phyloP scores from a whole-genome alignment of 2,329 filamentous ascomycete genomes.

The Colletotrichum musae region DNA sequence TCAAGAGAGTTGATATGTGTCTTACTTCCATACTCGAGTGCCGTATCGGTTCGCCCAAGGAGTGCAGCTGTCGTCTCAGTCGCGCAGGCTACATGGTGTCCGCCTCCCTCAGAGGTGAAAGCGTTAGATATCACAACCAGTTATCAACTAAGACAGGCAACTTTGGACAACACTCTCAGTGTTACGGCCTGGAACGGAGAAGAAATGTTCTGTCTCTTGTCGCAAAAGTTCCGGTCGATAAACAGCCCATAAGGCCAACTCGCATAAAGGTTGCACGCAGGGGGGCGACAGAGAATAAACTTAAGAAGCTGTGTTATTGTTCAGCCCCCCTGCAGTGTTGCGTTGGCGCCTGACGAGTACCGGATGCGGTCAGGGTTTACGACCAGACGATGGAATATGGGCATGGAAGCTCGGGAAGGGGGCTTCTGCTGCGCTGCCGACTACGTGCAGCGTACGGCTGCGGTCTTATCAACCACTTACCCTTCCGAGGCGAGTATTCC shows the following conservation, averaged over 20 bases:
- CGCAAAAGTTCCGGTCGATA: conserved; percentile 10
- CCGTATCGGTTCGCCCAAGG: too few relatives aligned
- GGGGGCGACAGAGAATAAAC: background rate
- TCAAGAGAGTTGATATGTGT: too few relatives aligned
- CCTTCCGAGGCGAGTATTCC: conserved; percentile 8
- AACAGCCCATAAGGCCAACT: conserved; percentile 9
- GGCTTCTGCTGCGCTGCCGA: background rate
- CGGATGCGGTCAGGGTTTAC: conserved; percentile 1
- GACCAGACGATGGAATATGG: background rate
- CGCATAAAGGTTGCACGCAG: background rate
- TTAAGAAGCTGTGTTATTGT: background rate
- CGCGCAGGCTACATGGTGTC: too few relatives aligned
- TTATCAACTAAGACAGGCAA: too few relatives aligned
- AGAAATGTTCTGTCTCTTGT: conserved; percentile 9
- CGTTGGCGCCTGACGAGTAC: conserved; percentile 16
- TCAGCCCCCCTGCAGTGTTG: conserved; percentile 19
- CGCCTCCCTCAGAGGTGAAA: too few relatives aligned
- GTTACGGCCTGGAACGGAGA: background rate
- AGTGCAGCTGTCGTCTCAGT: too few relatives aligned
- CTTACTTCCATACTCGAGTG: too few relatives aligned
- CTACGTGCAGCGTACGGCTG: background rate
- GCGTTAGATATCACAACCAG: too few relatives aligned
- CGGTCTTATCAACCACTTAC: background rate
- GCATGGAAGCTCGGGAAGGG: conserved; percentile 6
- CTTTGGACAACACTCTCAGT: background rate